Base-by-base conservation (phyloP, 768 basidiomycete species). In the Leccinum obscurum region DNA sequence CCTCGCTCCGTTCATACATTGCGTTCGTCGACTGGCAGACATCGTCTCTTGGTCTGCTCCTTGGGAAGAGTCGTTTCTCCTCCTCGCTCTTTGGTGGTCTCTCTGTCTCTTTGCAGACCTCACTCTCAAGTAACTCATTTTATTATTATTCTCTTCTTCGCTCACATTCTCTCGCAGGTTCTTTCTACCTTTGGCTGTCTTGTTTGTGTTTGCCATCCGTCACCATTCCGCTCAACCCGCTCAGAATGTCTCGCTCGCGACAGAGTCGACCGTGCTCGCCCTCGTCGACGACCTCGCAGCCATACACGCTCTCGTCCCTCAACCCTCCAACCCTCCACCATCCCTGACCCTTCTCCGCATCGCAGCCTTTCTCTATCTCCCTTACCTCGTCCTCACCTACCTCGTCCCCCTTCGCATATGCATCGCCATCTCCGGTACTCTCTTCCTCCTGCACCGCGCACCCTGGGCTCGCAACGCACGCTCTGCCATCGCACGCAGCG, bases 11-110 rank as follows among this genome's bases (percentile, higher is more conserved):
- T 63, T 73, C 44, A 77, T 92, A 26, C 74, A 82, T 28, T 59
- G 64, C 20, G 34, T 80, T 9, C 78, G 84, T 13, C 75, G 76
- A 58, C 34, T 72, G 0, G 69, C 80, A 3, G 81, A 89, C 66
- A 71, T 86, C 1, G 32, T 83, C 34, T 82, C 78, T 64, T 93
- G 91, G 89, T 75, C 79, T 41, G 68, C 78, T 0, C 72, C 62
- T 1, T 83, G 81, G 80, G 81, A 86, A 66, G 82, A 90, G 55
- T 80, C 85, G 55, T 88, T 81, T 78, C 81, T 95, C 3, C 72
- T 82, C 1, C 76, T 96, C 49, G 88, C 81, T 0, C 70, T 71
- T 1, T 95, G 91, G 91, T 95, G 93, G 90, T 83, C 82, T 0
- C 26, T 86, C 20, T 93, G 90, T 76, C 77, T 95, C 57, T 78